Conservation (phyloP, 345 rosid genomes). For the Cardamine resedifolia region DNA sequence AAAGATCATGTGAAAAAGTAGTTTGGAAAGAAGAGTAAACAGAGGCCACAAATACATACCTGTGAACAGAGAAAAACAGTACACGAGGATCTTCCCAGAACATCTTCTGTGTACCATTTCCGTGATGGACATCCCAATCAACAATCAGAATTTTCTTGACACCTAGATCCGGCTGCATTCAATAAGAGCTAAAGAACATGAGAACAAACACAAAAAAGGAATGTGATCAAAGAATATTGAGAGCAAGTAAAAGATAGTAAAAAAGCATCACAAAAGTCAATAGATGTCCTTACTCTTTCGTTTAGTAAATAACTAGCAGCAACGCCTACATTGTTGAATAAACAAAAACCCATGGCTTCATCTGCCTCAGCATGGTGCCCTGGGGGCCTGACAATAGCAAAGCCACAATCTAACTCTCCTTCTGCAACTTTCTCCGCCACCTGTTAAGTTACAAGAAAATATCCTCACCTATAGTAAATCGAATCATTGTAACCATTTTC, state of each 20-base stretch:
- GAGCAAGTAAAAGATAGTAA: background rate
- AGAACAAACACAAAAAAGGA: background rate
- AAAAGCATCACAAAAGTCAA: background rate
- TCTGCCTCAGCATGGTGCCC: slow-evolving; percentile 95
- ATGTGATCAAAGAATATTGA: background rate
- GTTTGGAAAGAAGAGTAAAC: slow-evolving; percentile 17
- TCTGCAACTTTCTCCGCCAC: slow-evolving; percentile 73
- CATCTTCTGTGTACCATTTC: slow-evolving; percentile 90
- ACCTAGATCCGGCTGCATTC: slow-evolving; percentile 72
- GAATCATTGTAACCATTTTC: slow-evolving; percentile 3
- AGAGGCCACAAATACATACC: slow-evolving; percentile 43
- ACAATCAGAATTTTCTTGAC: slow-evolving; percentile 80
- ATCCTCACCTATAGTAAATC: background rate
- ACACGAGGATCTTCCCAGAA: slow-evolving; percentile 94
- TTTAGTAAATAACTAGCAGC: slow-evolving; percentile 71
- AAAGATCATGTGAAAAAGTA: background rate
- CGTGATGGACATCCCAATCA: slow-evolving; percentile 99
- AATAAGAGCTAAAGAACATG: background rate
- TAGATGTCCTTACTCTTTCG: slow-evolving; percentile 51
- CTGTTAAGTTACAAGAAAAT: slow-evolving; percentile 40
- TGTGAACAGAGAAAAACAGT: slow-evolving; percentile 94
- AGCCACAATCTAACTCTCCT: slow-evolving; percentile 79
- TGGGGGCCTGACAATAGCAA: slow-evolving; percentile 97
- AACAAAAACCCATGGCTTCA: slow-evolving; percentile 92
- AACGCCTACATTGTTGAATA: slow-evolving; percentile 90